Evolutionary conservation across 1,284 basidiomycete species (phyloP), one percentile per base, ranked within the genome.

Genomic region (Ceratobasidium sp.): DNA sequence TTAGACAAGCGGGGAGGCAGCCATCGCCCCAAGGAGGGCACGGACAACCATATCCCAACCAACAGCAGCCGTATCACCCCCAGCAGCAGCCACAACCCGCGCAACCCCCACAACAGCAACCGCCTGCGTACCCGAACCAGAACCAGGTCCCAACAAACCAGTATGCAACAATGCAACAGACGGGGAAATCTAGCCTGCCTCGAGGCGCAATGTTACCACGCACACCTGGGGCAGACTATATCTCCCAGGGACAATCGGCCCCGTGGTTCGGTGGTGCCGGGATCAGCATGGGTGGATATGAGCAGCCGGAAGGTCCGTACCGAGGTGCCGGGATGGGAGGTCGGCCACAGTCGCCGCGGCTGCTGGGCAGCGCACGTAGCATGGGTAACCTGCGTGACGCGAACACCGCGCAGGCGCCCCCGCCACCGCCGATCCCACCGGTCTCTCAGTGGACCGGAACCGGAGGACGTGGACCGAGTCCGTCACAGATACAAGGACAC

Each of bases 131-230:
- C n/a, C 7, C 62, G 18, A 44, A 44, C 36, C 56, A 59, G 56
- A n/a, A 6, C 33, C 58, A 60, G 12, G 16, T 40, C 23, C 36
- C 58, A 9, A 16, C 28, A 11, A 60, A 11, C 40, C 58, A 60
- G 58, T 60, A 60, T n/a, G 54, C 6, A 18, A 18, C 28, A 23
- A 60, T 44, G n/a, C 58, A 60, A 7, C 16, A 58, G 2, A 42
- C 58, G 11, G 16, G 18, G 21, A 60, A 18, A 16, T 14, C 64
- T 12, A 53, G 64, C 25, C 64, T 53, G 11, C 64, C 64, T 21
- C 64, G 49, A 21, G 64, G 64, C 38, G 64, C 64, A 18, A 67
- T 67, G 64, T 51, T 25, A 33, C 51, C 64, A n/a, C 64, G 64
- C 64, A 54, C 64, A 9, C 64, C 64, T 51, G 64, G 64, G 30